Conservation (phyloP, 164 flowering plant species). For the Nymphaea colorata region DNA sequence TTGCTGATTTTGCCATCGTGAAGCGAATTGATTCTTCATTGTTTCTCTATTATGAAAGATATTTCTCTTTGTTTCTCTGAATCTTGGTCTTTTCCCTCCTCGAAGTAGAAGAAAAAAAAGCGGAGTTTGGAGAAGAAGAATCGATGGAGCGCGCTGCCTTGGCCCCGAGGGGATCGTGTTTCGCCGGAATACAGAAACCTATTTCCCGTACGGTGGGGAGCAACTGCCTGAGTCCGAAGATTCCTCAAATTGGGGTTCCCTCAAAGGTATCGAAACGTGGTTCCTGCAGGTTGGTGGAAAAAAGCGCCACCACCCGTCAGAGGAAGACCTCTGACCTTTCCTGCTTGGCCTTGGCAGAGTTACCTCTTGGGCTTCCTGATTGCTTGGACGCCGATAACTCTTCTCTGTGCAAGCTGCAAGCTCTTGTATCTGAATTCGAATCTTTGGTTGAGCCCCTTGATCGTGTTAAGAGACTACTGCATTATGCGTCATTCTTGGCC, state of each 20-base stretch:
- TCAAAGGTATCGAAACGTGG: neutral
- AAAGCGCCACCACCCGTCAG: neutral
- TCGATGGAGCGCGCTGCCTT: conserved; percentile 28
- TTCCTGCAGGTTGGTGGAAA: neutral
- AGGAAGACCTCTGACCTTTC: conserved; percentile 10
- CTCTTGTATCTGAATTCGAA: conserved; percentile 43
- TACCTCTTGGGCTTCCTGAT: conserved; percentile 14
- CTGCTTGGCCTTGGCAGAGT: conserved; percentile 25
- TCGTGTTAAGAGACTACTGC: conserved; percentile 59
- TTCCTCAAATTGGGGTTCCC: neutral
- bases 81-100: neutral
- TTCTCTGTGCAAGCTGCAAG: conserved; percentile 21
- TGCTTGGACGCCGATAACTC: conserved; percentile 6
- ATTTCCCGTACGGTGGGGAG: neutral
- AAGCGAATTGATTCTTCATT: too few relatives aligned
- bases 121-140: neutral
- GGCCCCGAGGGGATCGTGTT: conserved; percentile 15
- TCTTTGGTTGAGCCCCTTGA: conserved; percentile 54
- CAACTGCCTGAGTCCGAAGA: neutral
- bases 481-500: conserved; percentile 43
- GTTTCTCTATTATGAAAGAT: too few relatives aligned
- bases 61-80: too few relatives aligned
- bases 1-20: too few relatives aligned
- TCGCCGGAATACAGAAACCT: conserved; percentile 9
- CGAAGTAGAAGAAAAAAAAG: neutral